phyloP scores from a whole-genome alignment of 1,284 basidiomycete species.

The Ceratobasidium sp. region DNA sequence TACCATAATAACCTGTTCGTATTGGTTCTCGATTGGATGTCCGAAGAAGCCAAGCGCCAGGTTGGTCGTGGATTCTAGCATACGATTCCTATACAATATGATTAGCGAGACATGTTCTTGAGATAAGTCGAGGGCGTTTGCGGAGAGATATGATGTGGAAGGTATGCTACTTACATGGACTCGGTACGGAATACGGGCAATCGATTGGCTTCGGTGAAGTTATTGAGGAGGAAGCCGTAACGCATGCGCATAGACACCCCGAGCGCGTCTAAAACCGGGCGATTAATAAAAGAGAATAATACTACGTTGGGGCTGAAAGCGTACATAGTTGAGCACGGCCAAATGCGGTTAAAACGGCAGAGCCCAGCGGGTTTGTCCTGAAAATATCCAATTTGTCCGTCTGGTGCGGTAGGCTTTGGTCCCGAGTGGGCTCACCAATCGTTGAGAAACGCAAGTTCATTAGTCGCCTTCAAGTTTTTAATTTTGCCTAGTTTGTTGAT shows the following conservation, averaged over 20 bases:
- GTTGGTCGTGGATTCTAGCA: constrained; percentile 85
- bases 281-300: background rate
- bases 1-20: constrained; percentile 81
- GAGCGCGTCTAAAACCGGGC: constrained; percentile 45
- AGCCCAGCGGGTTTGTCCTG: constrained; percentile 60
- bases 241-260: constrained; percentile 50
- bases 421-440: constrained; percentile 55
- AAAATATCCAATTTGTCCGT: background rate
- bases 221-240: constrained; percentile 61
- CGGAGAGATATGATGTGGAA: constrained; percentile 44
- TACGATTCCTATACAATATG: constrained; percentile 70
- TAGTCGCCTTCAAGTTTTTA: constrained; percentile 54
- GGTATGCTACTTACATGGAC: constrained; percentile 72
- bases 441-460: constrained; percentile 61
- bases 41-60: constrained; percentile 92
- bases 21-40: constrained; percentile 81
- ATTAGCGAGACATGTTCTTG: background rate
- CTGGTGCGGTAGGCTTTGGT: background rate
- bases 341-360: constrained; percentile 63
- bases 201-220: constrained; percentile 78
- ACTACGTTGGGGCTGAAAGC: constrained; percentile 32
- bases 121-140: constrained; percentile 44
- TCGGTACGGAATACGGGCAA: constrained; percentile 90
- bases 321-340: constrained; percentile 61
- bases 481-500: constrained; percentile 52